phyloP scores from a whole-genome alignment of 352 stramenopile species.

The Pythium chondricola region DNA sequence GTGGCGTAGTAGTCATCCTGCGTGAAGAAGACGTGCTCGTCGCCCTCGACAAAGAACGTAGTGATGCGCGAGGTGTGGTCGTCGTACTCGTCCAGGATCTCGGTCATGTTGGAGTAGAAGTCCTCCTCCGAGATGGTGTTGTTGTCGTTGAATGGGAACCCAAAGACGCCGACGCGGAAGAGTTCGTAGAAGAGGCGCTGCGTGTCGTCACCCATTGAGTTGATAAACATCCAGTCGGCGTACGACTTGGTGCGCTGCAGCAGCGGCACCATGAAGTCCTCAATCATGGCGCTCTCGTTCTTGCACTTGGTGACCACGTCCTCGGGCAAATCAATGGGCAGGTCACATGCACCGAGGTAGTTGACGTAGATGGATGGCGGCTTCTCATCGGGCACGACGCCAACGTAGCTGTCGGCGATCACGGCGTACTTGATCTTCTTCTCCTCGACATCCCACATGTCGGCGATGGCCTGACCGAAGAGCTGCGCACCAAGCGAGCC shows the following conservation, averaged over 20 bases:
- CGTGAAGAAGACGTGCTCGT: slow-evolving; percentile 37
- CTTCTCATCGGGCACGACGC: slow-evolving; percentile 44
- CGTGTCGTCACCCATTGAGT: slow-evolving; percentile 52
- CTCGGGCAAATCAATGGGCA: slow-evolving; percentile 36
- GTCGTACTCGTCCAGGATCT: slow-evolving; percentile 38
- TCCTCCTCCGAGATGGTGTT: slow-evolving; percentile 41
- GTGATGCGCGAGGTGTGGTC: slow-evolving; percentile 27
- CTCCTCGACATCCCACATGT: slow-evolving; percentile 49
- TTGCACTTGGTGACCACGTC: slow-evolving; percentile 40
- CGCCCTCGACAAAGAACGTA: slow-evolving; percentile 45
- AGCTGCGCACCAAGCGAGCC: slow-evolving; percentile 46
- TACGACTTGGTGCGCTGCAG: slow-evolving; percentile 36
- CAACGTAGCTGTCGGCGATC: slow-evolving; percentile 60
- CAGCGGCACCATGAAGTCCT: slow-evolving; percentile 44
- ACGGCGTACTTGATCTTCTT: slow-evolving; percentile 52
- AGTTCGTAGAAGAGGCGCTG: slow-evolving; percentile 69
- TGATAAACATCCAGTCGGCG: slow-evolving; percentile 57
- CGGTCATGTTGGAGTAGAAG: slow-evolving; percentile 40
- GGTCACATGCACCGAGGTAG: slow-evolving; percentile 50
- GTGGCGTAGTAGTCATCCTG: slow-evolving; percentile 13
- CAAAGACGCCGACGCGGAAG: slow-evolving; percentile 38
- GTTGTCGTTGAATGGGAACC: slow-evolving; percentile 40
- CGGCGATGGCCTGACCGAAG: slow-evolving; percentile 32
- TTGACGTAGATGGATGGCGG: slow-evolving; percentile 41
- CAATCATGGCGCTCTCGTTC: slow-evolving; percentile 32